These are phyloP conservation scores for Mortierella sp. DNA, from an alignment of 371 early-diverging fungal species.

Conservation along the genomic window DNA sequence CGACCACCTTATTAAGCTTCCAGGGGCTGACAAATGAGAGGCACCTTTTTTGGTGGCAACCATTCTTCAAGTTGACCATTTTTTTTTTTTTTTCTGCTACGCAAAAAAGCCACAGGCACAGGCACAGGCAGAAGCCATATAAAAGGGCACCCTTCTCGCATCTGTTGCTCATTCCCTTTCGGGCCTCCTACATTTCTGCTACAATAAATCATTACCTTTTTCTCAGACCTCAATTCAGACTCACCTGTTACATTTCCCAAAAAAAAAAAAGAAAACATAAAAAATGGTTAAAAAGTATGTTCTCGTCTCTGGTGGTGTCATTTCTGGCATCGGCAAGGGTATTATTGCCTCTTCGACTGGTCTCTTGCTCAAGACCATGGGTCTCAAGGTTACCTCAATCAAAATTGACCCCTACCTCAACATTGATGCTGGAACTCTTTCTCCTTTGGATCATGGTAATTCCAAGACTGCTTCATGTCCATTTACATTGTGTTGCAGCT, in stretches of 20 bases:
- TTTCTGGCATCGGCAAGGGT: slow-evolving; percentile 99
- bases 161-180: slow-evolving; percentile 37
- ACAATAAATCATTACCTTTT: slow-evolving; percentile 17
- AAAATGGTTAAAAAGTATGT: slow-evolving; percentile 88
- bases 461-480: slow-evolving; percentile 37
- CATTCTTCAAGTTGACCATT: background rate
- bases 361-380: slow-evolving; percentile 94
- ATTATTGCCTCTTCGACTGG: slow-evolving; percentile 99
- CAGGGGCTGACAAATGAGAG: background rate
- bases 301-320: slow-evolving; percentile 98
- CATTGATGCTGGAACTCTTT: slow-evolving; percentile 98
- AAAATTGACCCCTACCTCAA: slow-evolving; percentile 99
- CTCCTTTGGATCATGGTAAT: slow-evolving; percentile 97
- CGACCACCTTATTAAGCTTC: background rate
- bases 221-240: background rate
- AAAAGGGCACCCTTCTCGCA: slow-evolving; percentile 2
- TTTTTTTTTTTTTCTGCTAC: slow-evolving; percentile 11
- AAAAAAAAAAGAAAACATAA: background rate
- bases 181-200: slow-evolving; percentile 41
- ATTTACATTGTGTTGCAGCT: slow-evolving; percentile 85
- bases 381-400: slow-evolving; percentile 97
- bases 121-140: background rate
- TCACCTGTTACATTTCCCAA: background rate
- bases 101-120: slow-evolving; percentile 5
- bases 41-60: slow-evolving; percentile 31